Evolutionary conservation across 352 stramenopile genomes (phyloP).

Genomic region (Elongisporangium senticosum): DNA sequence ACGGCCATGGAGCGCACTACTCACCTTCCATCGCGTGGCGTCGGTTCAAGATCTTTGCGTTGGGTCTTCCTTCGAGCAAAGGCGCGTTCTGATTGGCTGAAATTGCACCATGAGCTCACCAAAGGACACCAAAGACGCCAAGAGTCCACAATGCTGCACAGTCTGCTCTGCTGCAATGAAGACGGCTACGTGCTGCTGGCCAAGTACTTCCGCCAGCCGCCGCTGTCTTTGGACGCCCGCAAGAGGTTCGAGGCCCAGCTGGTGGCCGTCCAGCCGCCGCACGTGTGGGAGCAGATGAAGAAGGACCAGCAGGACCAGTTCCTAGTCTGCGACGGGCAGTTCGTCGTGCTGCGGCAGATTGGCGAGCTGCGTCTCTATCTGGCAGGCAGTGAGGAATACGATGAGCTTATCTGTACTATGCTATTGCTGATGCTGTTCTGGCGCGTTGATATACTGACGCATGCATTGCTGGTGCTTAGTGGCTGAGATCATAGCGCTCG

Average conservation of each 20-base stretch:
- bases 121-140: neutral
- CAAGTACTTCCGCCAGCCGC: conserved; percentile 48
- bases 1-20: neutral
- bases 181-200: conserved; percentile 62
- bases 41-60: conserved; percentile 17
- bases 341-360: conserved; percentile 47
- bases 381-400: conserved; percentile 55
- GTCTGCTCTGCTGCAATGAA: conserved; percentile 57
- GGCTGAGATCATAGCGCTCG: conserved; percentile 44
- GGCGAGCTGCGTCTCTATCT: conserved; percentile 61
- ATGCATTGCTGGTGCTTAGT: conserved; percentile 20
- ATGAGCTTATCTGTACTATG: conserved; percentile 65
- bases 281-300: conserved; percentile 25
- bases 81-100: conserved; percentile 9
- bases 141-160: conserved; percentile 47
- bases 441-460: neutral
- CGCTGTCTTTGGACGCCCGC: conserved; percentile 34
- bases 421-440: conserved; percentile 1
- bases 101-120: conserved; percentile 4
- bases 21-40: conserved; percentile 26
- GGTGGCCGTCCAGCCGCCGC: conserved; percentile 31
- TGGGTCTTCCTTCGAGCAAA: neutral
- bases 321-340: conserved; percentile 48
- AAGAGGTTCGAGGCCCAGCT: conserved; percentile 46
- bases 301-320: conserved; percentile 26